phyloP scores from a whole-genome alignment of 2,329 filamentous ascomycete genomes.

The Emergomyces orientalis region DNA sequence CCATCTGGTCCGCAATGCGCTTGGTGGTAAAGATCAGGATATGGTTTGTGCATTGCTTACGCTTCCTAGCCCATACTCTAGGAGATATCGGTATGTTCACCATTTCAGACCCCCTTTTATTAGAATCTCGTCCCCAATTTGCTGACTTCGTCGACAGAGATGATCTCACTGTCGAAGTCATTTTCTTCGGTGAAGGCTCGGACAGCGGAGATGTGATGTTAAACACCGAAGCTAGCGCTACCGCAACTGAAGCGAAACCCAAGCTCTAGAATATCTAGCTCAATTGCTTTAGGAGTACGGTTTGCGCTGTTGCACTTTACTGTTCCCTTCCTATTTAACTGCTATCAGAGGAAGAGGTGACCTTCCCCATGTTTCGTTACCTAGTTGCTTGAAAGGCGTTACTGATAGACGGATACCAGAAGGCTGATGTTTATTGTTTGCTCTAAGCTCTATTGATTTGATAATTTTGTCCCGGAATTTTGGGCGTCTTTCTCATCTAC shows the following conservation, averaged over 20 bases:
- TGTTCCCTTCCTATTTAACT: background rate
- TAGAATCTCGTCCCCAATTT: background rate
- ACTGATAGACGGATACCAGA: constrained; percentile 2
- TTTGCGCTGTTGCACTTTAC: background rate
- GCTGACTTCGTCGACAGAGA: constrained; percentile 50
- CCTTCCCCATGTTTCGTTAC: background rate
- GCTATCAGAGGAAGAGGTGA: background rate
- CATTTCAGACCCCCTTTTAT: background rate
- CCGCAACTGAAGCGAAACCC: constrained; percentile 38
- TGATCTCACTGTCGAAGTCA: constrained; percentile 93
- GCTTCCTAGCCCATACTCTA: constrained; percentile 79
- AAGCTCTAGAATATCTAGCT: constrained; percentile 35
- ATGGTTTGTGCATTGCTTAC: constrained; percentile 89
- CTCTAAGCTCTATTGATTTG: background rate
- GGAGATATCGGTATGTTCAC: constrained; percentile 67
- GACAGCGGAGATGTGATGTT: constrained; percentile 69
- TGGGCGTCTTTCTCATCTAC: no score
- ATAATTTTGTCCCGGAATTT: background rate
- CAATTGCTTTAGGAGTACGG: background rate
- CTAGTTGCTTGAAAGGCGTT: background rate
- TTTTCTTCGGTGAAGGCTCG: constrained; percentile 84
- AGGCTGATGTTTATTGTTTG: background rate
- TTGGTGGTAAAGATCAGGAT: constrained; percentile 87
- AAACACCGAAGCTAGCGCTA: constrained; percentile 77
- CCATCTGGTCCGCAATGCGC: constrained; percentile 86